phyloP scores from a whole-genome alignment of 164 flowering plant species.

The Vitis rupestris region DNA sequence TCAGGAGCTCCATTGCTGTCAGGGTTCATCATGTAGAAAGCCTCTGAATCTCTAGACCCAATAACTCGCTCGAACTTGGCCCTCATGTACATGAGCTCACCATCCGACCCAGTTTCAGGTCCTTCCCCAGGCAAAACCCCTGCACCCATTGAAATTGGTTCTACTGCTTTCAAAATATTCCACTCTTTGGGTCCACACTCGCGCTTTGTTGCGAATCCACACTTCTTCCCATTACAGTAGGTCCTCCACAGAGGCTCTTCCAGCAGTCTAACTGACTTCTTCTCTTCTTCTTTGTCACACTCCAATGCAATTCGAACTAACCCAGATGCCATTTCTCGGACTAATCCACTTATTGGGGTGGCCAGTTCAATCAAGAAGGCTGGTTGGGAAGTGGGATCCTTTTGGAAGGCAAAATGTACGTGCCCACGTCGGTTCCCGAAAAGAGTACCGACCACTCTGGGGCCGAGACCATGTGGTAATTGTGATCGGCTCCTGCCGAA shows the following conservation, averaged over 20 bases:
- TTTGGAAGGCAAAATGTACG: constrained; percentile 62
- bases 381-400: constrained; percentile 40
- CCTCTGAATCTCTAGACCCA: constrained; percentile 77
- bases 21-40: constrained; percentile 87
- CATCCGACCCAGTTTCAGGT: constrained; percentile 22
- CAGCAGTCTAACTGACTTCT: constrained; percentile 28
- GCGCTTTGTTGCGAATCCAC: constrained; percentile 46
- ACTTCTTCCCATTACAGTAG: constrained; percentile 61
- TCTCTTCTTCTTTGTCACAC: constrained; percentile 38
- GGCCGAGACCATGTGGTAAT: constrained; percentile 27
- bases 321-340: constrained; percentile 70
- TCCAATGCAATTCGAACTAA: constrained; percentile 63
- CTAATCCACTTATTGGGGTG: constrained; percentile 54
- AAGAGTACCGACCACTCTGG: constrained; percentile 53
- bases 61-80: constrained; percentile 79
- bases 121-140: constrained; percentile 61
- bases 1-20: constrained; percentile 76
- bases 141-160: constrained; percentile 80
- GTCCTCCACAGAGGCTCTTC: constrained; percentile 65
- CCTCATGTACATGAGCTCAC: constrained; percentile 87
- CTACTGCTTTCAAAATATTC: constrained; percentile 59
- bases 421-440: constrained; percentile 57
- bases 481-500: constrained; percentile 25
- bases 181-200: constrained; percentile 50
- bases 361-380: constrained; percentile 59